phyloP scores from a whole-genome alignment of 2,329 filamentous ascomycete genomes.

The Calonectria naviculata region DNA sequence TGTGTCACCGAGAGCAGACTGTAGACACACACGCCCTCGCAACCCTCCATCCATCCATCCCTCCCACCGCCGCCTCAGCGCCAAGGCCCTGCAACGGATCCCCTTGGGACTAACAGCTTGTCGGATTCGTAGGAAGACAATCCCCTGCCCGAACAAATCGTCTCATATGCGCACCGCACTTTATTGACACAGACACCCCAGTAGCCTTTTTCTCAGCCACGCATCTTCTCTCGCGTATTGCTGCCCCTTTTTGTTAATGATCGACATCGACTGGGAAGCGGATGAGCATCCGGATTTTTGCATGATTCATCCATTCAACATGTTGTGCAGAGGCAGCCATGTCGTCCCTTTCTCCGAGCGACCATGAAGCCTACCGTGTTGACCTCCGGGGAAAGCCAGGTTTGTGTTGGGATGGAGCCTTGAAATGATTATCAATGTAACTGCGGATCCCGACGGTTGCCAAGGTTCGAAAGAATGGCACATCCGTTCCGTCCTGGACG shows the following conservation, averaged over 20 bases:
- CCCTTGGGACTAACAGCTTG: slow-evolving; percentile 7
- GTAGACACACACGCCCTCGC: not conserved
- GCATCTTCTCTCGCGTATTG: slow-evolving; percentile 17
- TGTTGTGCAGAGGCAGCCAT: slow-evolving; percentile 9
- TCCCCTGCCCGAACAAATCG: slow-evolving; percentile 7
- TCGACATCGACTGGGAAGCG: slow-evolving; percentile 17
- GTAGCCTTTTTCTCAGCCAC: slow-evolving; percentile 18
- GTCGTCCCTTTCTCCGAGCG: not conserved
- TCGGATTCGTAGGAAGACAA: slow-evolving; percentile 15
- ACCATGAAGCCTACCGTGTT: not conserved
- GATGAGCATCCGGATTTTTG: slow-evolving; percentile 9
- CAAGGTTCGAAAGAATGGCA: not conserved
- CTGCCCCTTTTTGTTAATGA: slow-evolving; percentile 18
- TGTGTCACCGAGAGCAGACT: slow-evolving; percentile 14
- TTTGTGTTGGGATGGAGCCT: not conserved
- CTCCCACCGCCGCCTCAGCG: slow-evolving; percentile 6
- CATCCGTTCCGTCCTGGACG: not conserved
- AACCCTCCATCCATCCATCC: slow-evolving; percentile 7
- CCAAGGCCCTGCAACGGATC: slow-evolving; percentile 8
- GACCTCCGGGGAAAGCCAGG: not conserved
- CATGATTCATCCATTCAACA: slow-evolving; percentile 18
- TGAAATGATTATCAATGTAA: not conserved
- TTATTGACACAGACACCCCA: slow-evolving; percentile 13
- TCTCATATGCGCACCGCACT: slow-evolving; percentile 17
- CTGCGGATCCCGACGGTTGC: slow-evolving; percentile 5